These are phyloP conservation scores for Aureobasidium mangrovei DNA, from an alignment of 2,329 filamentous ascomycete species.

Conservation along the genomic window DNA sequence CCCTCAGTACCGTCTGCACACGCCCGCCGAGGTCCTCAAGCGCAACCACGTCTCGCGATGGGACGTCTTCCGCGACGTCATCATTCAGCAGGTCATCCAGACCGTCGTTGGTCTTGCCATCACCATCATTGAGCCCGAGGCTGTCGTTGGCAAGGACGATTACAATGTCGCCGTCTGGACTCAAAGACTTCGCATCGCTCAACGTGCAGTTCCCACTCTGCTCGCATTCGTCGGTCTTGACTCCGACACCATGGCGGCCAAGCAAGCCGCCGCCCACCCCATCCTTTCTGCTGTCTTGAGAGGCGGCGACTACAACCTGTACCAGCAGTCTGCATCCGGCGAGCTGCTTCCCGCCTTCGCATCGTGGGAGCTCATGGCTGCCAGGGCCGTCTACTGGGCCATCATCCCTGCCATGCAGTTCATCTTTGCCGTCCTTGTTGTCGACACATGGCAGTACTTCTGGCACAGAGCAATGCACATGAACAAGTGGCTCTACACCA, in stretches of 20 bases:
- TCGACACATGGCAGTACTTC: constrained; percentile 99
- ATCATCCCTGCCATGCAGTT: constrained; percentile 72
- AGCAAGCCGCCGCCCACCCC: constrained; percentile 61
- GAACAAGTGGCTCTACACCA: constrained; percentile 92
- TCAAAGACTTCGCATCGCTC: constrained; percentile 66
- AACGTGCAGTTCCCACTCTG: constrained; percentile 65
- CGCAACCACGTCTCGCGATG: constrained; percentile 78
- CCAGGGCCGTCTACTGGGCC: constrained; percentile 71
- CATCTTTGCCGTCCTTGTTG: constrained; percentile 59
- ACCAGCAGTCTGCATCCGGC: constrained; percentile 3
- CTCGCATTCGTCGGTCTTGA: constrained; percentile 69
- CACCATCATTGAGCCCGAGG: constrained; percentile 61
- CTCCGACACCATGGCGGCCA: constrained; percentile 64
- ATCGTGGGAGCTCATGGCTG: constrained; percentile 67
- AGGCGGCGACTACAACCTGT: constrained; percentile 70
- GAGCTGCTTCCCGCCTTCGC: constrained; percentile 65
- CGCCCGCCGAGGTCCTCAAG: constrained; percentile 79
- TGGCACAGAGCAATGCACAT: constrained; percentile 93
- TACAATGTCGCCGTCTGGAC: constrained; percentile 90
- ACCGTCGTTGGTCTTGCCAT: constrained; percentile 60
- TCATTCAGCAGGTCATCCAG: constrained; percentile 88
- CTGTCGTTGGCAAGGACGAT: constrained; percentile 67
- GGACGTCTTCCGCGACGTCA: constrained; percentile 82
- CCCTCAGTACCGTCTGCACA: constrained; percentile 87
- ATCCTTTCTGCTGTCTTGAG: constrained; percentile 65